Evolutionary conservation across 208 protist species (phyloP), one percentile per base, ranked within the genome.

Genomic region (Trypanosoma grayi): DNA sequence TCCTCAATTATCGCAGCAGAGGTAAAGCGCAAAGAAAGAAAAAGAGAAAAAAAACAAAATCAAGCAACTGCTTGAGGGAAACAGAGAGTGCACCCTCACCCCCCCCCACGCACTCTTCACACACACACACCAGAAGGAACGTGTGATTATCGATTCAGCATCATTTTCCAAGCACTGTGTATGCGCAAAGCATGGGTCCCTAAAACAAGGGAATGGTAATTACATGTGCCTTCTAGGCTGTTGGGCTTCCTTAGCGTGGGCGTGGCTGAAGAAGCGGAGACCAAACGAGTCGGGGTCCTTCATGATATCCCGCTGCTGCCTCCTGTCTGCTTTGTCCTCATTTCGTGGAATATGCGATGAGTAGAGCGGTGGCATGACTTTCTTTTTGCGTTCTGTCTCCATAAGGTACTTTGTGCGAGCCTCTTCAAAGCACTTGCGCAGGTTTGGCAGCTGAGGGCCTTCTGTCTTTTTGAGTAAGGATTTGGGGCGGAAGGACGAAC

Each of bases 211-310:
- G n/a, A n/a, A n/a, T n/a, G 13, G 13, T 39, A 39, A 14, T 41
- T 56, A 56, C 51, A 56, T 56, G 22, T 44, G 4, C 30, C 51
- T 37, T 43, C 36, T 51, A 14, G 39, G 30, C 45, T 10, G 27
- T 18, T 28, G 20, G 22, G 14, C 14, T 8, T 64, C 53, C 6
- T 46, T 2, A 40, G 39, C 9, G 20, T 40, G 25, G 0, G 52
- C 20, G 1, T 43, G 6, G 39, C 20, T 70, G 43, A 84, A 77
- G 53, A 92, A 92, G 24, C 85, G 80, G 22, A 77, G 68, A 30
- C 81, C 84, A 56, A 92, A 92, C 8, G 74, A 75, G 52, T 75
- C 70, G 4, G 81, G 81, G 54, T 88, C 68, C 33, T 77, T 83
- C 46, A 73, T 46, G 16, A 75, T 70, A 34, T 78, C 66, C 16